These are phyloP conservation scores for Phaffomyces antillensis DNA, from an alignment of 805 yeast genomes.

Conservation along the genomic window DNA sequence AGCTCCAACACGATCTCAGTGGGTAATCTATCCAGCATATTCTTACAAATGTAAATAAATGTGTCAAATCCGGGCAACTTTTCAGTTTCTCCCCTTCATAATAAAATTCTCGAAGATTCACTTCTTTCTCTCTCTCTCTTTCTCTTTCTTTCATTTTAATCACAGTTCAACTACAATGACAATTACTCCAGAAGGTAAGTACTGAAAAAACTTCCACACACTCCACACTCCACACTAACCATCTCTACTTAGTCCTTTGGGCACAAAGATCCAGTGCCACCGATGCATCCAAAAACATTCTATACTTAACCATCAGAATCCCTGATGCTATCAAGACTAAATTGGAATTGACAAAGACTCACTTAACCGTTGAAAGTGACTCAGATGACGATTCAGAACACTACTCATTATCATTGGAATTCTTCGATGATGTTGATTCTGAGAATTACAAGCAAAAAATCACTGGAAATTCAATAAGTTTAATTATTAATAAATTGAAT, in stretches of 20 bases:
- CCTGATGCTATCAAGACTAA: slow-evolving; percentile 61
- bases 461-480: slow-evolving; percentile 50
- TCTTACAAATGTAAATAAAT: no score
- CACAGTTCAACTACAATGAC: neutral
- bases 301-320: slow-evolving; percentile 68
- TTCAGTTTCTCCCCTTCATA: neutral
- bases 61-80: neutral
- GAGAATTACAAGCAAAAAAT: slow-evolving; percentile 51
- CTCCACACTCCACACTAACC: neutral
- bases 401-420: slow-evolving; percentile 65
- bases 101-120: neutral
- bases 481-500: slow-evolving; percentile 65
- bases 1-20: no score
- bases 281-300: slow-evolving; percentile 64
- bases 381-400: slow-evolving; percentile 36
- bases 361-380: slow-evolving; percentile 47
- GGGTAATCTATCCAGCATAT: no score
- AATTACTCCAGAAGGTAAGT: slow-evolving; percentile 10
- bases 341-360: slow-evolving; percentile 50
- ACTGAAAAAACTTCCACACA: no score
- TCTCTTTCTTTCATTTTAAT: neutral
- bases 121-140: neutral
- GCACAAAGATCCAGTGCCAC: slow-evolving; percentile 89
- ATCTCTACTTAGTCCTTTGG: slow-evolving; percentile 70
- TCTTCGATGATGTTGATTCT: slow-evolving; percentile 67